Evolutionary conservation across 129 eudicot genomes (phyloP), one percentile per base, ranked within the genome.

Genomic region (Silybum marianum): DNA sequence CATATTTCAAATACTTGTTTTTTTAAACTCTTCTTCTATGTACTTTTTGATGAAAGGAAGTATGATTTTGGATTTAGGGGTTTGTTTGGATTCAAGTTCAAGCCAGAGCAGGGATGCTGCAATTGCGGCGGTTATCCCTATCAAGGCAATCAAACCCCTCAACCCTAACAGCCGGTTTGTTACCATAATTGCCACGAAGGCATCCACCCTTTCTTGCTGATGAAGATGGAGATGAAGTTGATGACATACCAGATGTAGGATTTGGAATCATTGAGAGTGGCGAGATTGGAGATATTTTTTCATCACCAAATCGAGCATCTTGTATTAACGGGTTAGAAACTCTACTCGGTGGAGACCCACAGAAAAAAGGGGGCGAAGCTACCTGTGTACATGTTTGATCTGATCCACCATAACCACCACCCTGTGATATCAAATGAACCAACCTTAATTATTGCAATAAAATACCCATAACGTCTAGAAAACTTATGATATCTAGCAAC

Each of bases 291-390:
- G 85, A 73, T 72, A 87, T 46, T 72, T 88, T 96, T 42, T 87
- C 95, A 60, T 90, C 97, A 72, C 95, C 94, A 78, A 96, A 96
- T 67, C 91, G 97, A 34, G 91, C 98, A 30, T 96, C 99, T 83
- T 93, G 97, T 84, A 90, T 91, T 87, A 96, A 44, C 73, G 98
- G 99, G 91, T 96, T 96, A 91, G 99, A 90, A 30, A 91, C 98
- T 91, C 99, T 86, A 74, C 96, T 88, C 67, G 99, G 99, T 80
- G 99, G 99, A 30, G 99, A 96, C 90, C 98, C 98, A 71, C 95
- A 82, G 82, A 93, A 96, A 93, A 84, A 96, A 19, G 97, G 95
- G 91, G 98, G 99, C 78, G 98, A 93, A 80, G 94, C 95, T 81
- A 83, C 83, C 65, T 86, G 97, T 40, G 86, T 58, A 71, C 82